Evolutionary conservation across 441 rosid species (phyloP).

Genomic region (Erodium moschatum): DNA sequence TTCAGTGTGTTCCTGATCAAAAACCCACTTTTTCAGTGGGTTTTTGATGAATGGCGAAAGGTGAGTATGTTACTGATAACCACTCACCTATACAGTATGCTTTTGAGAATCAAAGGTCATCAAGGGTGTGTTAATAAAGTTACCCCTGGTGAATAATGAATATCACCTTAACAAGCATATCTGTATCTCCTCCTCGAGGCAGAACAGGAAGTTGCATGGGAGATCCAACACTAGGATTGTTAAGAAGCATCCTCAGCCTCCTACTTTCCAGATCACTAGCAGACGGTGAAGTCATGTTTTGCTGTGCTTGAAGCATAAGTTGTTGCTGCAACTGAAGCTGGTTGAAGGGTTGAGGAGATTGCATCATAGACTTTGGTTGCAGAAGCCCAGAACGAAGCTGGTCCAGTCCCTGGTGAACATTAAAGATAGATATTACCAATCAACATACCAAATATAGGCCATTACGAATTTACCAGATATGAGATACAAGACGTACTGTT

Average conservation of each 20-base stretch:
- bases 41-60: no score
- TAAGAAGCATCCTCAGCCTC: slow-evolving; percentile 60
- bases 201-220: slow-evolving; percentile 42
- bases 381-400: slow-evolving; percentile 61
- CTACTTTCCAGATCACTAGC: slow-evolving; percentile 56
- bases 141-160: no score
- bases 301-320: slow-evolving; percentile 69
- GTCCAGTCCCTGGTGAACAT: slow-evolving; percentile 49
- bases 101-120: no score
- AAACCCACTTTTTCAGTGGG: no score
- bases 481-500: slow-evolving; percentile 42
- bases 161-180: slow-evolving; percentile 56
- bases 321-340: slow-evolving; percentile 87
- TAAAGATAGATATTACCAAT: slow-evolving; percentile 19
- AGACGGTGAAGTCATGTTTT: slow-evolving; percentile 55
- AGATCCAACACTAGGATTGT: slow-evolving; percentile 50
- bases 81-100: no score
- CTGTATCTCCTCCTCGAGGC: slow-evolving; percentile 46
- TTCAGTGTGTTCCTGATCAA: no score
- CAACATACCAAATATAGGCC: neutral
- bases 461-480: neutral
- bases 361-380: slow-evolving; percentile 63
- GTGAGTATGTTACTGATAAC: no score
- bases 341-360: slow-evolving; percentile 67
- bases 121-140: no score